Evolutionary conservation across 768 basidiomycete genomes (phyloP), one percentile per base, ranked within the genome.

Genomic region (Mycena olivaceomarginata): DNA sequence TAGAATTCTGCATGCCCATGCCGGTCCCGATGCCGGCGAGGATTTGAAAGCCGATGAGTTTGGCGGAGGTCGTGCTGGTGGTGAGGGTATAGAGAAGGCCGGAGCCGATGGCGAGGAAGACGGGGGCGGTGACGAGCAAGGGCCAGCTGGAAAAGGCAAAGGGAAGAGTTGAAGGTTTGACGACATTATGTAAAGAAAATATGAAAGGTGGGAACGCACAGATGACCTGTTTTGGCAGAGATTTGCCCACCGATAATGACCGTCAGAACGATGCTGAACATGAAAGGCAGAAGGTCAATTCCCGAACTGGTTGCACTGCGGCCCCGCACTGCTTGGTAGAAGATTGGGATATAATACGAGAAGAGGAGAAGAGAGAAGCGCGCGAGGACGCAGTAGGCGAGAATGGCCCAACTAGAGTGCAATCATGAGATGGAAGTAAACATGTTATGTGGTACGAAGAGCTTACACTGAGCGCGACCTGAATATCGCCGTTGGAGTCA

Each of bases 1-100:
- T n/a, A 4, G 73, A 31, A 69, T 81, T 81, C 45, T 81, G 79
- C 77, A 80, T 77, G 56, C 75, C 75, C 64, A 80, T 59, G 16
- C 80, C 80, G 4, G 70, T 77, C 67, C 79, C 79, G 39, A 79
- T n/a, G n/a, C 75, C 80, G 16, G 66, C 71, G 59, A 80, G 64
- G 64, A 78, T 80, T 45, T 80, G 79, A 62, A 80, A 78, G n/a
- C 77, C 77, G 67, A 74, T 60, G 37, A 77, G 39, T 2, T 5
- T 20, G 4, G 67, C 67, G 53, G 63, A 37, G 53, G 77, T 25
- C 10, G 77, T 59, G 56, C 2, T 51, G 15, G 77, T 7, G 41
- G 25, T 41, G 63, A 74, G 39, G 11, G 72, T 77, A 72, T 74
- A 74, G 20, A 77, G 68, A 4, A 77, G 72, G 56, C 77, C 77